A percentile compares a stretch with the other conserved stretches of the same genome.
phyloP scores from a whole-genome alignment of 768 basidiomycete species.

The Stropharia rugosoannulata region DNA sequence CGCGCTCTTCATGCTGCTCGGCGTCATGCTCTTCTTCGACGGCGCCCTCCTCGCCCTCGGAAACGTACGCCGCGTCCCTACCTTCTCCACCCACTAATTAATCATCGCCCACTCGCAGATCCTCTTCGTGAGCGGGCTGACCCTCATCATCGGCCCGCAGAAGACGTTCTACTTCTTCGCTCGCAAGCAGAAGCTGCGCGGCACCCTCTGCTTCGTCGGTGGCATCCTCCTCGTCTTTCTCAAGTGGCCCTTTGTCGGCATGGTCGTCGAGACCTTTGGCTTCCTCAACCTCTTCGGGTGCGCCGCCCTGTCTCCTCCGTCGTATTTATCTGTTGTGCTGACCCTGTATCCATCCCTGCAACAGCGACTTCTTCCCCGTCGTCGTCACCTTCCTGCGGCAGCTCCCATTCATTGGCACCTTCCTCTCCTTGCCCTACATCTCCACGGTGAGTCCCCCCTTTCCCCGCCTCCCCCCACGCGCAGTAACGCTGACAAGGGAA shows the following conservation, averaged over 20 bases:
- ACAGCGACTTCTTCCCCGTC: constrained; percentile 98
- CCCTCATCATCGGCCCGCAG: constrained; percentile 93
- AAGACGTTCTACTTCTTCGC: constrained; percentile 99
- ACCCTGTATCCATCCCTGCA: not conserved
- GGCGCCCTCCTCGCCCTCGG: constrained; percentile 95
- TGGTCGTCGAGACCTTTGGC: constrained; percentile 93
- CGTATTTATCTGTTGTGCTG: not conserved
- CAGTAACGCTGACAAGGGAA: not conserved
- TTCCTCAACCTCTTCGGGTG: constrained; percentile 98
- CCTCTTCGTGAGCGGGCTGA: constrained; percentile 91
- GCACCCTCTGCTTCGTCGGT: constrained; percentile 84
- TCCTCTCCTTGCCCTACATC: constrained; percentile 86
- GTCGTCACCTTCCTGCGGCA: constrained; percentile 96
- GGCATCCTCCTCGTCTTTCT: constrained; percentile 92
- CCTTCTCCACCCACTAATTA: not conserved
- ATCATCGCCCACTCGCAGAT: constrained; percentile 52
- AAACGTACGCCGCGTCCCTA: constrained; percentile 57
- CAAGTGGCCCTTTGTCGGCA: constrained; percentile 94
- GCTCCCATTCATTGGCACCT: constrained; percentile 86
- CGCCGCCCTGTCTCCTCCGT: constrained; percentile 9
- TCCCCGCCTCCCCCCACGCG: not conserved
- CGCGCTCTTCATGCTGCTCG: constrained; percentile 92
- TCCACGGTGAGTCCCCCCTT: constrained; percentile 62
- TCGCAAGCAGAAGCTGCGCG: constrained; percentile 90
- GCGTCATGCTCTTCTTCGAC: constrained; percentile 96